A percentile compares a stretch with the other conserved stretches of the same genome.
phyloP scores from a whole-genome alignment of 2,329 filamentous ascomycete species.

The Trichoderma endophyticum region DNA sequence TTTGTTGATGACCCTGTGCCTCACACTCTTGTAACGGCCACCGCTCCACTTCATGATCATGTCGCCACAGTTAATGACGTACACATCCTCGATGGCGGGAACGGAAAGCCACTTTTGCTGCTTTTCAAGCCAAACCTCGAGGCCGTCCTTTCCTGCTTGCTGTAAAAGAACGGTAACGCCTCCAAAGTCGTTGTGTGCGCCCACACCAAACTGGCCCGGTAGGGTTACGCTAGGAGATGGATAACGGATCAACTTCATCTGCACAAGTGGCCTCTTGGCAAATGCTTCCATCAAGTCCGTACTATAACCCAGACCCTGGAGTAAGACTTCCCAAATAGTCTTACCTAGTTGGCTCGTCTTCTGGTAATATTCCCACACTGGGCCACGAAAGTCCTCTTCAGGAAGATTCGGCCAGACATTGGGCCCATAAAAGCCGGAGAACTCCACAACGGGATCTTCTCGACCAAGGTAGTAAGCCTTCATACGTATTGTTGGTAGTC shows the following conservation, averaged over 20 bases:
- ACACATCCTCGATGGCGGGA: constrained; percentile 30
- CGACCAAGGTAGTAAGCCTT: constrained; percentile 25
- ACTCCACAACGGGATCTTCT: constrained; percentile 26
- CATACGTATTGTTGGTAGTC: too few species aligned
- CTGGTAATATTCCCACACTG: constrained; percentile 27
- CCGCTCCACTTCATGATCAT: constrained; percentile 34
- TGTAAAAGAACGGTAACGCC: too few species aligned
- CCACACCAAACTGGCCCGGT: constrained; percentile 24
- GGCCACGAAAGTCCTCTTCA: constrained; percentile 29
- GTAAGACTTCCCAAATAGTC: constrained; percentile 27
- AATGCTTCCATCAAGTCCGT: constrained; percentile 22
- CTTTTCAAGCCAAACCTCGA: constrained; percentile 22
- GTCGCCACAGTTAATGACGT: constrained; percentile 39
- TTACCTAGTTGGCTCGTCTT: constrained; percentile 1
- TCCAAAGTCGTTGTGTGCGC: constrained; percentile 1
- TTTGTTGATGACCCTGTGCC: constrained; percentile 31
- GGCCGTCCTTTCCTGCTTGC: too few species aligned
- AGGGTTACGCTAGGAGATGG: background rate
- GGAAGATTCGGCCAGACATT: constrained; percentile 33
- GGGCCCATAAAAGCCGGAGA: constrained; percentile 28
- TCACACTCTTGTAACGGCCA: constrained; percentile 30
- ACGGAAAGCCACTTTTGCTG: constrained; percentile 31
- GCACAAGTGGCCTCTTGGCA: constrained; percentile 23
- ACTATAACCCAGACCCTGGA: constrained; percentile 21
- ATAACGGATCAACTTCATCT: constrained; percentile 28